phyloP scores from a whole-genome alignment of 208 protist genomes.

The Naegleria fowleri region DNA sequence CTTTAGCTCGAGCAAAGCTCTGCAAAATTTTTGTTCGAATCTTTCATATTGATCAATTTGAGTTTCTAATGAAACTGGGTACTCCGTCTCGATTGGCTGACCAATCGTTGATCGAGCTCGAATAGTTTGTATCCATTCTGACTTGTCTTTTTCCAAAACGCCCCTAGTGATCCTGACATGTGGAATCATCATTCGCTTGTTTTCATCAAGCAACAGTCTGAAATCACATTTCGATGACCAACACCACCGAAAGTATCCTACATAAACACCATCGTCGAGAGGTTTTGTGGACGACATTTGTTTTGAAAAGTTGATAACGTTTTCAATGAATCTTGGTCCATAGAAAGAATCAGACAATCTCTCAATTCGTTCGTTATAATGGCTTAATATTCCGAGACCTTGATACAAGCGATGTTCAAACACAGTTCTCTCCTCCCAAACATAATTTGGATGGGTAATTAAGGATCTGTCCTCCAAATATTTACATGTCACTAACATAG shows the following conservation, averaged over 20 bases:
- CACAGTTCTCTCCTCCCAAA: not conserved
- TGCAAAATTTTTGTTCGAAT: not conserved
- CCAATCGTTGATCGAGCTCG: not conserved
- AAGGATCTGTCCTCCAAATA: not conserved
- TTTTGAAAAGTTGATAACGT: not conserved
- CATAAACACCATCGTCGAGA: not conserved
- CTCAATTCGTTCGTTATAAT: not conserved
- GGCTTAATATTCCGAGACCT: not conserved
- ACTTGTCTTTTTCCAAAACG: not conserved
- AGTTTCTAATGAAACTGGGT: not conserved
- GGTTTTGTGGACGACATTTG: not conserved
- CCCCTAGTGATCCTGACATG: not conserved
- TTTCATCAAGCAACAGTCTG: not conserved
- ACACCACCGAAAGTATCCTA: not conserved
- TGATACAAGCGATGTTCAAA: not conserved
- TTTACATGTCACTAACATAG: not conserved
- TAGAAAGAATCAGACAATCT: not conserved
- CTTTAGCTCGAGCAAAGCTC: not conserved
- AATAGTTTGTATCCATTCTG: not conserved
- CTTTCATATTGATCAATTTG: not conserved
- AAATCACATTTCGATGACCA: not conserved
- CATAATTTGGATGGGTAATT: not conserved
- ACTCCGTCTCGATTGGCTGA: not conserved
- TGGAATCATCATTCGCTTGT: not conserved
- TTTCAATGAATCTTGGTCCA: conserved; percentile 3